Percentiles rank a stretch among this genome's conserved stretches.
Evolutionary conservation across 805 yeast species (phyloP).

Genomic region (Yamadazyma sp.): DNA sequence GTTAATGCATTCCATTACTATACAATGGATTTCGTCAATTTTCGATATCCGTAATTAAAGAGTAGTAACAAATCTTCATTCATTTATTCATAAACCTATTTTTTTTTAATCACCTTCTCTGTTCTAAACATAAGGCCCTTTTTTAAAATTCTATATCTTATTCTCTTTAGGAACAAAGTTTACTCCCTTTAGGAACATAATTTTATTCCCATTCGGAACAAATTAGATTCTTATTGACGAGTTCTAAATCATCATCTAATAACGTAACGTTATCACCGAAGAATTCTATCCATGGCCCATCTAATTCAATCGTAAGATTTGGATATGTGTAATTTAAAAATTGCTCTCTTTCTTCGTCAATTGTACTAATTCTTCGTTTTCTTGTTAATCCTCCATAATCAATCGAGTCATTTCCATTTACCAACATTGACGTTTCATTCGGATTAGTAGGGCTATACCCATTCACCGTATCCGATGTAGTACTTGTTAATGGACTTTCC

Average conservation of each 20-base stretch:
- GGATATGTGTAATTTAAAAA: conserved; percentile 51
- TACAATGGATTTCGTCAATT: too few relatives aligned
- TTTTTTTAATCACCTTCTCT: too few relatives aligned
- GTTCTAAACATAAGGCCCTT: too few relatives aligned
- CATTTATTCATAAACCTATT: too few relatives aligned
- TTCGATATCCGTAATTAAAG: too few relatives aligned
- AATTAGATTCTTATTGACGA: conserved; percentile 23
- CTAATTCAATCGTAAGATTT: conserved; percentile 40
- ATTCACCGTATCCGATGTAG: background rate
- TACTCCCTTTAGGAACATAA: too few relatives aligned
- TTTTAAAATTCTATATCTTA: too few relatives aligned
- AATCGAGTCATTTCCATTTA: conserved; percentile 16
- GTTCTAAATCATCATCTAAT: conserved; percentile 10
- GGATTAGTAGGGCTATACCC: too few relatives aligned
- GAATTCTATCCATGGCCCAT: conserved; percentile 59
- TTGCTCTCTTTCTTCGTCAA: conserved; percentile 57
- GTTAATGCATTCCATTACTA: too few relatives aligned
- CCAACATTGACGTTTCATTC: conserved; percentile 21
- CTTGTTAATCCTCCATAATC: conserved; percentile 8
- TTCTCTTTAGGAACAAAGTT: too few relatives aligned
- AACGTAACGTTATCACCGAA: conserved; percentile 43
- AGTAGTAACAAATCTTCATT: too few relatives aligned
- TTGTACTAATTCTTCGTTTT: conserved; percentile 45
- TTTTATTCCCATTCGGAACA: conserved; percentile 43
- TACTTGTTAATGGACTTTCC: background rate